Base-by-base conservation (phyloP, 192 early-diverging fungal genomes). In the Coemansia sp. region DNA sequence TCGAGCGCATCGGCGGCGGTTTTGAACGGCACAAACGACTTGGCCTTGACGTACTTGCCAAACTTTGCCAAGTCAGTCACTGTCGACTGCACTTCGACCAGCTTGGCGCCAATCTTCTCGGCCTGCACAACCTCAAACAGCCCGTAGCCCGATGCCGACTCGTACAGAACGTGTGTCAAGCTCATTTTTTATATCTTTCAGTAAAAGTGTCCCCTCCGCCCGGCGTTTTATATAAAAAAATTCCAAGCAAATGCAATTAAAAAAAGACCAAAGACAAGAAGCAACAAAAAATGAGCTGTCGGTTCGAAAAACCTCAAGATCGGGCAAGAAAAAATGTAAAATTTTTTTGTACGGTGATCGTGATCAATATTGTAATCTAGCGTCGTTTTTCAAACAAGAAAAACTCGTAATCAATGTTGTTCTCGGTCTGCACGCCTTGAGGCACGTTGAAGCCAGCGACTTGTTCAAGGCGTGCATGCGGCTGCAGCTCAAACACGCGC, bases 11-110 rank as follows among this genome's bases (percentile, higher is more conserved):
- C 90, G 29, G 90, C 94, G 37, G 97, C 94, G 75, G 84, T 91
- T 80, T 94, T 95, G 87, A 99, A 99, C 51, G 97, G 96, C 43
- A 84, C 85, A 74, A 98, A 97, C n/a, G 93, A 94, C 83, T 91
- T 94, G 68, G 96, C 86, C 73, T 93, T 93, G 54, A 98, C 73
- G 71, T 87, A 88, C 74, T 96, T 93, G 69, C 88, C 86, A 73
- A 99, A 97, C 77, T 92, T 92, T 53, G 88, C 84, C 47, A 95
- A 84, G 82, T 98, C 96, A 37, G 83, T 75, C 43, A 94, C 81
- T 7, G 89, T 84, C 29, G 89, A 68, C 81, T 94, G 91, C 49
- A 98, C 93, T 58, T 93, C 86, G 65, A 87, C 90, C 43, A 97
- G 83, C 83, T 98, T 93, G 71, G 91, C 86, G 43, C 95, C 95